A percentile compares a stretch with the other conserved stretches of the same genome.
Evolutionary conservation across 208 protist species (phyloP).

Genomic region (Trypanosoma congolense): DNA sequence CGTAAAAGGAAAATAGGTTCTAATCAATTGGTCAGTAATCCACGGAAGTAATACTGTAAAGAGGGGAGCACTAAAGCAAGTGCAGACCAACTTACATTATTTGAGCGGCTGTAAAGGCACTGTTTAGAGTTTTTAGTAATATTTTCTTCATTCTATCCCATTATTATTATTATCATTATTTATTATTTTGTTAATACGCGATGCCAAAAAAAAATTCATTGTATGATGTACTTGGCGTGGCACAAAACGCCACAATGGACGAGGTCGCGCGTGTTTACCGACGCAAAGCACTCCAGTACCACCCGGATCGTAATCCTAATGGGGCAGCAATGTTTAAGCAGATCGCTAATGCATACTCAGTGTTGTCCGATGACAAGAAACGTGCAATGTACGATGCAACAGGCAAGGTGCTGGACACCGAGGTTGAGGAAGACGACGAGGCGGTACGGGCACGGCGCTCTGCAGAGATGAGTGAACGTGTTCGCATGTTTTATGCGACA

Average conservation of each 20-base stretch:
- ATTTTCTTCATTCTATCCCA: conserved; percentile 11
- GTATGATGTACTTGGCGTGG: conserved; percentile 54
- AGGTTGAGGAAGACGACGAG: conserved; percentile 14
- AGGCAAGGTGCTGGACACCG: conserved; percentile 36
- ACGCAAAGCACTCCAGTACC: conserved; percentile 69
- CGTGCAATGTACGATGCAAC: conserved; percentile 94
- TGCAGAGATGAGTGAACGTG: conserved; percentile 52
- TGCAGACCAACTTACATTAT: neutral
- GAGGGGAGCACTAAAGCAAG: no score
- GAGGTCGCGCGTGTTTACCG: conserved; percentile 75
- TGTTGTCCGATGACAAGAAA: conserved; percentile 93
- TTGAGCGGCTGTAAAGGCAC: neutral
- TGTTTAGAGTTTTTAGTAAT: neutral
- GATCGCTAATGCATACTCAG: conserved; percentile 95
- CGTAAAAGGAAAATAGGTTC: no score
- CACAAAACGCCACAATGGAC: conserved; percentile 27
- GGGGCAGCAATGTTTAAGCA: conserved; percentile 81
- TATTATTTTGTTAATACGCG: neutral
- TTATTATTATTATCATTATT: conserved; percentile 11
- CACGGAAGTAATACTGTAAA: no score
- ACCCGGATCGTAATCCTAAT: conserved; percentile 86
- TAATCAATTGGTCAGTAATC: no score
- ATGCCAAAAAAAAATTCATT: conserved; percentile 30
- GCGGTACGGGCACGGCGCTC: conserved; percentile 47
- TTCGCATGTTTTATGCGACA: conserved; percentile 60